These are phyloP conservation scores for Coemansia sp. DNA, from an alignment of 192 early-diverging fungal species.

Conservation along the genomic window DNA sequence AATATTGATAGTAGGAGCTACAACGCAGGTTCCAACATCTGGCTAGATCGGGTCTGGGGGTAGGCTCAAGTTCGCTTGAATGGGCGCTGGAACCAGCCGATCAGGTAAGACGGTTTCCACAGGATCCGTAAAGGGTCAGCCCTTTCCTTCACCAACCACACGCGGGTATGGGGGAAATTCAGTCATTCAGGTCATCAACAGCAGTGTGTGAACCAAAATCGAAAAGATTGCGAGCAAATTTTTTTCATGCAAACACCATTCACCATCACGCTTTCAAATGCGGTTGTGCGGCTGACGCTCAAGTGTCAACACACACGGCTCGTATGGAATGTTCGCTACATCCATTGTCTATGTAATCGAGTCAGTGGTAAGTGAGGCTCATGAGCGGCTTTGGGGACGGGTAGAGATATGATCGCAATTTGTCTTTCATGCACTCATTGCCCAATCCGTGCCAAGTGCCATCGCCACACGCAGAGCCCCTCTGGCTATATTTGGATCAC, in stretches of 20 bases:
- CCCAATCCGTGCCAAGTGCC: not conserved
- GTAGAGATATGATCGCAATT: constrained; percentile 1
- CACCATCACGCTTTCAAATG: not conserved
- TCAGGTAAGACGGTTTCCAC: not conserved
- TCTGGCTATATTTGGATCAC: not conserved
- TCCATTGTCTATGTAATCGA: constrained; percentile 1
- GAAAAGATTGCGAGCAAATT: not conserved
- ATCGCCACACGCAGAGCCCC: not conserved
- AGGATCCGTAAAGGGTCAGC: not conserved
- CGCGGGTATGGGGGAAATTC: not conserved
- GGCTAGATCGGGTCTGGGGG: not conserved
- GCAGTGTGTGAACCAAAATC: not conserved
- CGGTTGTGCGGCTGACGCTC: not conserved
- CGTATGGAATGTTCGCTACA: not conserved
- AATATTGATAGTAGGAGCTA: not conserved
- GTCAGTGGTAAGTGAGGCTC: not conserved
- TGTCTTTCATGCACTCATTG: not conserved
- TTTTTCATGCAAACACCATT: not conserved
- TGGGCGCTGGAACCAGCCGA: not conserved
- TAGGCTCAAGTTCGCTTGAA: not conserved
- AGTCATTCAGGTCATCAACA: not conserved
- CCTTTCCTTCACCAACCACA: not conserved
- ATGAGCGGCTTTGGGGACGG: not conserved
- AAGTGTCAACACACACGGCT: constrained; percentile 3
- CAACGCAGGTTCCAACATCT: not conserved